Conservation (phyloP, 1,284 basidiomycete species). For the Singerocomus inundabilis region DNA sequence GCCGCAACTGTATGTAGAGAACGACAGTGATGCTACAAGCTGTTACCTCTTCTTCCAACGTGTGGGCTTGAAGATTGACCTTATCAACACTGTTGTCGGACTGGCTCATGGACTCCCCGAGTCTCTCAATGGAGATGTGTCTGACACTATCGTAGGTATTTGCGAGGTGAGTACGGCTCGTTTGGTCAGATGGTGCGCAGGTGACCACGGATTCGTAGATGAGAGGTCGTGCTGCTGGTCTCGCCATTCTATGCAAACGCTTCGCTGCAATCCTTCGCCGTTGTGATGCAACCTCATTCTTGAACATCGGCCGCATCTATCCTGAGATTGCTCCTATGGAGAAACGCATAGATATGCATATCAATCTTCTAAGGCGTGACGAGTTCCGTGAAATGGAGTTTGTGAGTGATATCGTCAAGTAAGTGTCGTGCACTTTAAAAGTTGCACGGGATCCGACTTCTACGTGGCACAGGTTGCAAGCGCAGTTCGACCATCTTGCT, state of each 20-base stretch:
- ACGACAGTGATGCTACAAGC: constrained; percentile 81
- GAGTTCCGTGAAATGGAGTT: constrained; percentile 94
- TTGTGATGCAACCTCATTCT: constrained; percentile 80
- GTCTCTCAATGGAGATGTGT: constrained; percentile 73
- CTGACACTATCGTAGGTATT: constrained; percentile 81
- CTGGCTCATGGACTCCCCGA: constrained; percentile 82
- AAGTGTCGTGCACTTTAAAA: constrained; percentile 26
- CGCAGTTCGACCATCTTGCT: constrained; percentile 87
- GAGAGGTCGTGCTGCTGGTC: constrained; percentile 74
- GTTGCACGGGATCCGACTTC: background rate
- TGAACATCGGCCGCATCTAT: constrained; percentile 81
- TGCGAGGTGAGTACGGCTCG: constrained; percentile 67
- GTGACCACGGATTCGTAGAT: constrained; percentile 46
- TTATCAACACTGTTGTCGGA: constrained; percentile 79
- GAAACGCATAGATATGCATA: constrained; percentile 88
- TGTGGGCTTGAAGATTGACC: constrained; percentile 78
- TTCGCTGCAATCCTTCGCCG: constrained; percentile 80
- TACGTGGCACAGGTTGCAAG: constrained; percentile 62
- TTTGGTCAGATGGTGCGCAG: background rate
- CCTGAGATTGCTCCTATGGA: constrained; percentile 87
- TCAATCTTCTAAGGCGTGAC: constrained; percentile 79
- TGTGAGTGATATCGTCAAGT: constrained; percentile 86
- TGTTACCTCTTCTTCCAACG: constrained; percentile 92
- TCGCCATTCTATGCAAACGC: constrained; percentile 82
- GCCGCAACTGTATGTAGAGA: constrained; percentile 81